Evolutionary conservation across 2,329 filamentous ascomycete species (phyloP).

Genomic region (Thermothelomyces thermophilus): DNA sequence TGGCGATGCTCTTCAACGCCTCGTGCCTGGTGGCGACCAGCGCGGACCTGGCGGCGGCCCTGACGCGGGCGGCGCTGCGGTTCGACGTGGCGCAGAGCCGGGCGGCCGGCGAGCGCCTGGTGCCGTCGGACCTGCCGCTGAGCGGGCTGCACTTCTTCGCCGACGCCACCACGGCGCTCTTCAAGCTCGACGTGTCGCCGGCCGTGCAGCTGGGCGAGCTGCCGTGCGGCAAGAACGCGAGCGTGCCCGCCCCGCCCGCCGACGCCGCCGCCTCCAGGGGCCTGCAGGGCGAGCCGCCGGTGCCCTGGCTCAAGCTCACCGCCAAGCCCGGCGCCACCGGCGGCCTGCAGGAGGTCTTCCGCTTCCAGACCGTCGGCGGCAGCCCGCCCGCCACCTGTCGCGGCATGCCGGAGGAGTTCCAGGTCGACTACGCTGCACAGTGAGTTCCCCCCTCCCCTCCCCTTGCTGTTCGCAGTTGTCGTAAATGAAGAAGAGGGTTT

Average conservation of each 20-base stretch:
- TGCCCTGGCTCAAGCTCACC: constrained; percentile 73
- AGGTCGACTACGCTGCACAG: constrained; percentile 75
- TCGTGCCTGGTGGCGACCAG: constrained; percentile 68
- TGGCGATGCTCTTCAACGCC: constrained; percentile 82
- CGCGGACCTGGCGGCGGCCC: constrained; percentile 56
- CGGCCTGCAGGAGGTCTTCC: constrained; percentile 68
- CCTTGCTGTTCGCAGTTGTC: neutral
- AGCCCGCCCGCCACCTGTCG: constrained; percentile 66
- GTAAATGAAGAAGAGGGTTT: too few species aligned
- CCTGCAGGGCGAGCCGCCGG: constrained; percentile 57
- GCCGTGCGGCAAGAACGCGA: constrained; percentile 55
- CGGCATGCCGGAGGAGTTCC: constrained; percentile 56
- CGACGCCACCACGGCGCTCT: constrained; percentile 64
- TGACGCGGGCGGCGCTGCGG: constrained; percentile 63
- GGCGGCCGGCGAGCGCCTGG: constrained; percentile 34
- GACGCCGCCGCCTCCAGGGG: constrained; percentile 47
- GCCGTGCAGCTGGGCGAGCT: constrained; percentile 52
- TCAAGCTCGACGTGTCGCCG: constrained; percentile 61
- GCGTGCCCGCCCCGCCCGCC: constrained; percentile 52
- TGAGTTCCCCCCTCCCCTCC: constrained; percentile 46
- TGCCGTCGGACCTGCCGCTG: constrained; percentile 55
- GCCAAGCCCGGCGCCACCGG: constrained; percentile 50
- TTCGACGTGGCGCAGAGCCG: constrained; percentile 48
- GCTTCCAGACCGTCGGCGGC: constrained; percentile 78
- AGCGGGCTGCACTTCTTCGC: constrained; percentile 80